Evolutionary conservation across 768 basidiomycete genomes (phyloP).

Genomic region (Russula lepida): DNA sequence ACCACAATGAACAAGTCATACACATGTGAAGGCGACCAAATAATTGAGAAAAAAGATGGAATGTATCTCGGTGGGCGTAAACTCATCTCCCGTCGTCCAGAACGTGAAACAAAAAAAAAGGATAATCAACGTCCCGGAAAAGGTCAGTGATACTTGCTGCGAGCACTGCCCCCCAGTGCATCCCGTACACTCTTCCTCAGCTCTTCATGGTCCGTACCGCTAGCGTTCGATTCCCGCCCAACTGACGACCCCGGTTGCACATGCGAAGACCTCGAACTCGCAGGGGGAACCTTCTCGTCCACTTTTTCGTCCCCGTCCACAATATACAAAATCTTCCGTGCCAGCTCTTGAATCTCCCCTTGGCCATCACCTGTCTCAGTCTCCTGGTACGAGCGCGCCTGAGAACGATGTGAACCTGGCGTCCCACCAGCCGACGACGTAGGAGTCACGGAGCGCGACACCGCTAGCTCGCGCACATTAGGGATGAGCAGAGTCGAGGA

Average conservation of each 20-base stretch:
- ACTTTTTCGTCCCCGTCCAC: constrained; percentile 68
- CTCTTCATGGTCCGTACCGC: constrained; percentile 64
- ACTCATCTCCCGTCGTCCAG: neutral
- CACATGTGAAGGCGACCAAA: constrained; percentile 10
- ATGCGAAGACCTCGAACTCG: constrained; percentile 57
- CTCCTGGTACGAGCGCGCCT: constrained; percentile 65
- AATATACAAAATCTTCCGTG: constrained; percentile 78
- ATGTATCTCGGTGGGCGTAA: neutral
- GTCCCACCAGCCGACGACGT: constrained; percentile 63
- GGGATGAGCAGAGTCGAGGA: constrained; percentile 72
- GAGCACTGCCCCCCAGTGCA: constrained; percentile 63
- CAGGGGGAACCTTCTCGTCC: constrained; percentile 54
- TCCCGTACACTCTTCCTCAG: constrained; percentile 75
- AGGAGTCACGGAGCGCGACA: constrained; percentile 59
- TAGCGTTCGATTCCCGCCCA: constrained; percentile 43
- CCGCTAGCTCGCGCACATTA: constrained; percentile 77
- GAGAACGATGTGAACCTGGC: constrained; percentile 61
- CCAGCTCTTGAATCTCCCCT: constrained; percentile 82
- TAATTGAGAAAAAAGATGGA: constrained; percentile 8
- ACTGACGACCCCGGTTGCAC: constrained; percentile 63
- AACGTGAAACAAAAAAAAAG: neutral
- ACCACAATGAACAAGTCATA: constrained; percentile 5
- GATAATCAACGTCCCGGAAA: neutral
- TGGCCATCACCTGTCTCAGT: constrained; percentile 83
- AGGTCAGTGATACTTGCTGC: constrained; percentile 26